Evolutionary conservation across 2,329 filamentous ascomycete species (phyloP).

Genomic region (Lecanoromycetidae sp.): DNA sequence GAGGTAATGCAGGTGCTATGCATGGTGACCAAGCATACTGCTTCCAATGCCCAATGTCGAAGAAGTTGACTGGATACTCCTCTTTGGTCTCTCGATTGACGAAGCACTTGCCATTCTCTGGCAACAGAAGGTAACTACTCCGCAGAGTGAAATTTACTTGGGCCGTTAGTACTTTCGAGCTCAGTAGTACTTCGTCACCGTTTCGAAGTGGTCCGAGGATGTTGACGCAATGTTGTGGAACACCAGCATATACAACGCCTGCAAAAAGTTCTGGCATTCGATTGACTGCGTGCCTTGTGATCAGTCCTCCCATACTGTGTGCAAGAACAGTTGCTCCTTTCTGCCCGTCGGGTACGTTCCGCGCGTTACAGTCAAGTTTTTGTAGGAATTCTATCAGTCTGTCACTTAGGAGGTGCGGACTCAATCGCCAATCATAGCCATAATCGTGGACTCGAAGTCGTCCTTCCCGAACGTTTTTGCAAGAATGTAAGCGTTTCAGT

Average conservation of each 20-base stretch:
- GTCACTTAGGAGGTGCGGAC: slow-evolving; percentile 61
- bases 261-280: slow-evolving; percentile 71
- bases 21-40: slow-evolving; percentile 68
- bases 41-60: slow-evolving; percentile 66
- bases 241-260: slow-evolving; percentile 74
- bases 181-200: slow-evolving; percentile 83
- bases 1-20: slow-evolving; percentile 54
- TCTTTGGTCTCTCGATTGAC: slow-evolving; percentile 70
- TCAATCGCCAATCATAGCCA: slow-evolving; percentile 89
- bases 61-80: slow-evolving; percentile 74
- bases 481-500: slow-evolving; percentile 63
- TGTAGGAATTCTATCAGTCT: slow-evolving; percentile 64
- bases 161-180: slow-evolving; percentile 77
- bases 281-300: slow-evolving; percentile 81
- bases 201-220: slow-evolving; percentile 81
- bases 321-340: slow-evolving; percentile 70
- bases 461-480: slow-evolving; percentile 59
- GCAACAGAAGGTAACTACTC: slow-evolving; percentile 73
- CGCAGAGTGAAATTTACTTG: slow-evolving; percentile 88
- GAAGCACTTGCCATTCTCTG: slow-evolving; percentile 78
- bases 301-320: slow-evolving; percentile 74
- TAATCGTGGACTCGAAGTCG: slow-evolving; percentile 75
- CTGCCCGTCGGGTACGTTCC: slow-evolving; percentile 38
- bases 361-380: slow-evolving; percentile 60
- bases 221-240: slow-evolving; percentile 77